Evolutionary conservation across 2,329 filamentous ascomycete species (phyloP).

Genomic region (Fusarium succisae): DNA sequence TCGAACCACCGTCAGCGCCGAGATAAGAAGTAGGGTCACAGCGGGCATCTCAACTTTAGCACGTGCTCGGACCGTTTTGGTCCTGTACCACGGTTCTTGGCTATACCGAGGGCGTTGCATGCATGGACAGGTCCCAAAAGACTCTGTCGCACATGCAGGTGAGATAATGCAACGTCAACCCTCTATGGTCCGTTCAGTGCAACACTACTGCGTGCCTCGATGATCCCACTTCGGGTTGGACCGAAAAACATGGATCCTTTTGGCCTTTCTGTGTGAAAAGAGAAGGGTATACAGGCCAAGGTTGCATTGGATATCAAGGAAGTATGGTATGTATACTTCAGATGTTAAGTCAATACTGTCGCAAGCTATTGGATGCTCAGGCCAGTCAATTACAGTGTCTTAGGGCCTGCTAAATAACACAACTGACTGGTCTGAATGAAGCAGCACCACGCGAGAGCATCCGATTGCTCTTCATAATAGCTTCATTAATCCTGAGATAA

Average conservation of each 20-base stretch:
- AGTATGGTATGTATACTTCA: background rate
- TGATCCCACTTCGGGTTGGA: background rate
- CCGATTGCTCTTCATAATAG: background rate
- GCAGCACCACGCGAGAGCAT: fast-evolving
- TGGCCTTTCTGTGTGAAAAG: background rate
- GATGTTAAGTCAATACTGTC: background rate
- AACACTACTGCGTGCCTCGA: background rate
- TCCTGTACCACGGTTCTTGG: background rate
- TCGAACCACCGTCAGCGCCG: background rate
- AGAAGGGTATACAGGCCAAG: fast-evolving
- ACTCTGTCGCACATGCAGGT: background rate
- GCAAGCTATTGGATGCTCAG: no score
- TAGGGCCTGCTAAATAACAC: fast-evolving
- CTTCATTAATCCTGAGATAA: fast-evolving
- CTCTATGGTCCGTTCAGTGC: background rate
- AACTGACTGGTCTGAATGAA: background rate
- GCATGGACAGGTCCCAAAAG: background rate
- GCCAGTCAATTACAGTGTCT: fast-evolving
- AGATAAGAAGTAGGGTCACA: background rate
- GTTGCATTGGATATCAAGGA: background rate
- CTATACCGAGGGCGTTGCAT: background rate
- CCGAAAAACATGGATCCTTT: background rate
- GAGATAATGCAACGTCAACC: background rate
- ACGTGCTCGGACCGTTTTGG: background rate
- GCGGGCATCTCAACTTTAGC: background rate